phyloP scores from a whole-genome alignment of 495 filamentous ascomycete species.

The Neurospora tetraspora region DNA sequence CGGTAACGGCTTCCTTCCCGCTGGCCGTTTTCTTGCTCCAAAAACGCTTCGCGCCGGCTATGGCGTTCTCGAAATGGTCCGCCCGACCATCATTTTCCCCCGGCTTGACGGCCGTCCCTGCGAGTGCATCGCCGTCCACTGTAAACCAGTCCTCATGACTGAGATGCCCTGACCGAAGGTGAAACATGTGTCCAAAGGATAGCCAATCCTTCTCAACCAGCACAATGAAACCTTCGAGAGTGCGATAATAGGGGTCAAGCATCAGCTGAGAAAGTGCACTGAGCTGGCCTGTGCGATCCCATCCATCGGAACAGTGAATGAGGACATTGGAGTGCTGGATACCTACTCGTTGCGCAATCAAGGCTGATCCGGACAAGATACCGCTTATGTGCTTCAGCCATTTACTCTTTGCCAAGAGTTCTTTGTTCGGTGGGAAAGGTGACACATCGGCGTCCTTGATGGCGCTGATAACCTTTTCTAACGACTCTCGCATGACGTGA shows the following conservation, averaged over 20 bases:
- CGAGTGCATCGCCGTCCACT: slow-evolving; percentile 60
- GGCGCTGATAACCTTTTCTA: slow-evolving; percentile 80
- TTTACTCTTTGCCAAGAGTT: slow-evolving; percentile 69
- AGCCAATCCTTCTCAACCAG: slow-evolving; percentile 97
- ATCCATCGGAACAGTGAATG: slow-evolving; percentile 97
- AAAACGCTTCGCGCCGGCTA: slow-evolving; percentile 80
- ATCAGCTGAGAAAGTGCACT: slow-evolving; percentile 90
- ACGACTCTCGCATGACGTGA: slow-evolving; percentile 91
- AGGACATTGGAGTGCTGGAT: slow-evolving; percentile 89
- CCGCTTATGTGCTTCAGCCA: slow-evolving; percentile 89
- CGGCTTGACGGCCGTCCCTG: slow-evolving; percentile 41
- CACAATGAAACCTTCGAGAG: slow-evolving; percentile 90
- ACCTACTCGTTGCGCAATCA: slow-evolving; percentile 83
- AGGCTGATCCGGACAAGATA: slow-evolving; percentile 70
- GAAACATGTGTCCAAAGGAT: slow-evolving; percentile 96
- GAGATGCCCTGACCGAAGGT: slow-evolving; percentile 74
- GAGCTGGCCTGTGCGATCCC: slow-evolving; percentile 94
- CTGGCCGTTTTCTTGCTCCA: slow-evolving; percentile 70
- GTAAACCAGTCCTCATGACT: slow-evolving; percentile 94
- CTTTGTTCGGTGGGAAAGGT: slow-evolving; percentile 71
- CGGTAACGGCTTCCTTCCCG: slow-evolving; percentile 43
- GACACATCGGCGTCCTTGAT: slow-evolving; percentile 89
- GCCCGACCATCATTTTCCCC: slow-evolving; percentile 49
- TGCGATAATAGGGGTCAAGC: slow-evolving; percentile 92
- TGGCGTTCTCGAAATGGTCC: slow-evolving; percentile 76